Conservation (phyloP, 352 stramenopile genomes). For the Pythium phragmiticola region DNA sequence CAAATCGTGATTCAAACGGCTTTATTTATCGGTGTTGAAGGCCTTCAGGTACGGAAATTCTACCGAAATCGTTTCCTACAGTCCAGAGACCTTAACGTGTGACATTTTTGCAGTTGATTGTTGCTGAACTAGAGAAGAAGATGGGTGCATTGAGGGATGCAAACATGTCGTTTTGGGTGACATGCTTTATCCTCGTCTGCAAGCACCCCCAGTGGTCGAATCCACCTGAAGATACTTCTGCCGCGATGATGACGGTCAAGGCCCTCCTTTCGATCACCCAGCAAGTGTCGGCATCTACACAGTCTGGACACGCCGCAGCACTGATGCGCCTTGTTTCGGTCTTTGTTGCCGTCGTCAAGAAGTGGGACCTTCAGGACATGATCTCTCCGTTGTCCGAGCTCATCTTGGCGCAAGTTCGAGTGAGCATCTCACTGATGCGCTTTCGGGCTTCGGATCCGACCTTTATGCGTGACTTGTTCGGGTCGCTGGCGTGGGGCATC, state of each 20-base stretch:
- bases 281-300: neutral
- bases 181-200: conserved; percentile 27
- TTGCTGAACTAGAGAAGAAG: conserved; percentile 7
- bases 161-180: conserved; percentile 16
- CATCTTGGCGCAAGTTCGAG: neutral
- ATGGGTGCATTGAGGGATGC: neutral
- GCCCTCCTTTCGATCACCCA: neutral
- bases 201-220: conserved; percentile 8
- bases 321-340: conserved; percentile 2
- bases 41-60: conserved; percentile 21
- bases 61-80: too few relatives aligned
- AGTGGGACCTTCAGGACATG: neutral
- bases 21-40: conserved; percentile 17
- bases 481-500: conserved; percentile 8
- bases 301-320: neutral
- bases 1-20: conserved; percentile 17
- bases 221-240: neutral
- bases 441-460: neutral
- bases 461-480: conserved; percentile 3
- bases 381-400: conserved; percentile 1
- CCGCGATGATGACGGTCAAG: conserved; percentile 4
- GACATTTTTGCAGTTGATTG: conserved; percentile 11
- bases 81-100: too few relatives aligned
- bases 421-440: neutral
- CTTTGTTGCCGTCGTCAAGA: conserved; percentile 6